Evolutionary conservation across 192 early-diverging fungal genomes (phyloP).

Genomic region (Backusella morwellensis): DNA sequence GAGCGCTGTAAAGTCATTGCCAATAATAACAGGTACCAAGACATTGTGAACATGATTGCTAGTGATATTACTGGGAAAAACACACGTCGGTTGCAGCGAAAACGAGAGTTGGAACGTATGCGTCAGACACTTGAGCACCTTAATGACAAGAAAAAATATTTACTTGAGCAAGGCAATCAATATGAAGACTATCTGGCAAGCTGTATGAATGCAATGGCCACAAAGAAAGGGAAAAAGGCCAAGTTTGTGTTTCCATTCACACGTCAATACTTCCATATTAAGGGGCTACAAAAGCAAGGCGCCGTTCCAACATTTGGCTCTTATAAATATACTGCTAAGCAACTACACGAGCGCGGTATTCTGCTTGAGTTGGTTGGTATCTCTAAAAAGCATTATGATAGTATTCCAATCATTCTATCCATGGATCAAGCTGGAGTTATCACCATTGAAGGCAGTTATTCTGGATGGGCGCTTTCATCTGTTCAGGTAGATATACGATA

Average conservation of each 20-base stretch:
- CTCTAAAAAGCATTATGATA: slow-evolving; percentile 80
- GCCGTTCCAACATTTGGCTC: slow-evolving; percentile 94
- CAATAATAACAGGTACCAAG: slow-evolving; percentile 82
- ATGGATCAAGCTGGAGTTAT: slow-evolving; percentile 93
- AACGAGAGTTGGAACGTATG: slow-evolving; percentile 70
- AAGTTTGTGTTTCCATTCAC: slow-evolving; percentile 87
- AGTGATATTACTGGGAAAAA: slow-evolving; percentile 93
- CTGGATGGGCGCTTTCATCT: slow-evolving; percentile 67
- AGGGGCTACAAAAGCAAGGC: slow-evolving; percentile 82
- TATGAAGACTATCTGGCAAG: slow-evolving; percentile 91
- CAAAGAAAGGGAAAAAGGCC: slow-evolving; percentile 61
- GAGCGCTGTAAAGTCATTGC: slow-evolving; percentile 73
- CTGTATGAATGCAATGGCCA: slow-evolving; percentile 86
- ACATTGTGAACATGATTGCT: slow-evolving; percentile 91
- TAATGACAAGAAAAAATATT: slow-evolving; percentile 78
- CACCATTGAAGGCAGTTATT: slow-evolving; percentile 79
- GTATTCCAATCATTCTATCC: slow-evolving; percentile 88
- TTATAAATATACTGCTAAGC: slow-evolving; percentile 96
- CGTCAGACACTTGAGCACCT: slow-evolving; percentile 78
- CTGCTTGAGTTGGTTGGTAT: slow-evolving; percentile 83
- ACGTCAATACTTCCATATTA: slow-evolving; percentile 93
- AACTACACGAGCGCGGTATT: slow-evolving; percentile 91
- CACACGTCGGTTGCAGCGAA: slow-evolving; percentile 72
- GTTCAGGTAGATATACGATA: slow-evolving; percentile 80
- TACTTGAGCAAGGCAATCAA: slow-evolving; percentile 82